These are phyloP conservation scores for Circinella minor DNA, from an alignment of 371 early-diverging fungal species.

Conservation along the genomic window DNA sequence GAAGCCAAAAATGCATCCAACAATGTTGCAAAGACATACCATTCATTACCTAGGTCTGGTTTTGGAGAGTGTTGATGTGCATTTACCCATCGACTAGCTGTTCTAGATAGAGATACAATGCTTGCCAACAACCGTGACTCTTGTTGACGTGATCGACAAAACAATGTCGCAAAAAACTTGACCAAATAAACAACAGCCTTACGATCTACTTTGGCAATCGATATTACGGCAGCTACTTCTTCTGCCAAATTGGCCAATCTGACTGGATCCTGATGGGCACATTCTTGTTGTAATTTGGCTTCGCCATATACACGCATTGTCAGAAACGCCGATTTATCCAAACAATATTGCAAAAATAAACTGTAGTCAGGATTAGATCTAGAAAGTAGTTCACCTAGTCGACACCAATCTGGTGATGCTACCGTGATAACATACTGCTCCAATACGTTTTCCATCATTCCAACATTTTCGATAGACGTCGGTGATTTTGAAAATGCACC, in stretches of 20 bases:
- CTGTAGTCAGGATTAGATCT: slow-evolving; percentile 2
- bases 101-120: slow-evolving; percentile 19
- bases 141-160: not conserved
- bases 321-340: slow-evolving; percentile 17
- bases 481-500: not conserved
- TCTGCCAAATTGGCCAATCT: slow-evolving; percentile 19
- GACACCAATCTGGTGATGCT: slow-evolving; percentile 9
- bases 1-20: slow-evolving; percentile 18
- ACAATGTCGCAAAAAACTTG: slow-evolving; percentile 12
- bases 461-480: not conserved
- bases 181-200: slow-evolving; percentile 17
- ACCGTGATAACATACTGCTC: slow-evolving; percentile 1
- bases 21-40: slow-evolving; percentile 16
- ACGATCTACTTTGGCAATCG: slow-evolving; percentile 15
- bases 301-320: slow-evolving; percentile 15
- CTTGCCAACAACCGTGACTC: slow-evolving; percentile 16
- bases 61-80: not conserved
- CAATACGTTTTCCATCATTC: slow-evolving; percentile 3
- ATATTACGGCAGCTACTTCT: slow-evolving; percentile 27
- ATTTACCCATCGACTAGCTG: slow-evolving; percentile 14
- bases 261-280: not conserved
- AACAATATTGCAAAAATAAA: slow-evolving; percentile 13
- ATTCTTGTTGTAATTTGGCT: slow-evolving; percentile 6
- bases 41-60: slow-evolving; percentile 1
- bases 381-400: not conserved